Evolutionary conservation across 352 stramenopile genomes (phyloP).

Genomic region (Pythium coloratum): DNA sequence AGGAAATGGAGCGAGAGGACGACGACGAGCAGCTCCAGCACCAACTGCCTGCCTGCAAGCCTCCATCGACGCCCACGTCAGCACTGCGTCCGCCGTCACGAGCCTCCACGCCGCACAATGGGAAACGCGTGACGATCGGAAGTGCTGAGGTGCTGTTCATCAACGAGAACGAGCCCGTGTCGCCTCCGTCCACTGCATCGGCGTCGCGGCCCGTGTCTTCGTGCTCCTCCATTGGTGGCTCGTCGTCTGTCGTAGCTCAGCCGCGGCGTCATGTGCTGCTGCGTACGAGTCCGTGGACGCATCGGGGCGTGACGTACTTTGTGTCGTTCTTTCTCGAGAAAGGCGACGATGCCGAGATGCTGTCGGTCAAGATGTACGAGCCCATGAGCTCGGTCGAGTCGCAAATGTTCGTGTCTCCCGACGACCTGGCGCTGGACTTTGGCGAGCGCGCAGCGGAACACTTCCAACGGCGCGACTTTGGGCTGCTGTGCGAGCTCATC

Average conservation of each 20-base stretch:
- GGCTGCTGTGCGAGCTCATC: slow-evolving; percentile 61
- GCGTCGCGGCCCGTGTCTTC: not conserved
- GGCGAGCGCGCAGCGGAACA: slow-evolving; percentile 35
- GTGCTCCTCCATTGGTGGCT: not conserved
- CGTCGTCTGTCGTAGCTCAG: not conserved
- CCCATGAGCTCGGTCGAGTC: slow-evolving; percentile 77
- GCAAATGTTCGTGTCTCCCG: slow-evolving; percentile 56
- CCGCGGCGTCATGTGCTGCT: slow-evolving; percentile 34
- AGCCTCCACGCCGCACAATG: not conserved
- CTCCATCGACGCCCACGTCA: not conserved
- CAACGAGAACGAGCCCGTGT: slow-evolving; percentile 66
- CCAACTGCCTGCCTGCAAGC: slow-evolving; percentile 10
- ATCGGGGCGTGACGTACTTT: slow-evolving; percentile 67
- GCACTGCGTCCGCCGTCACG: slow-evolving; percentile 11
- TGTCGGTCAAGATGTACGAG: slow-evolving; percentile 81
- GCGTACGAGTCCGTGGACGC: slow-evolving; percentile 67
- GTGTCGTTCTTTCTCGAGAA: slow-evolving; percentile 76
- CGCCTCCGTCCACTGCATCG: slow-evolving; percentile 18
- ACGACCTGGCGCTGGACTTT: slow-evolving; percentile 65
- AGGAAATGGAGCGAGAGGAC: slow-evolving; percentile 60
- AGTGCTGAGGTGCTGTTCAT: slow-evolving; percentile 70
- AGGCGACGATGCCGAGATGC: slow-evolving; percentile 23
- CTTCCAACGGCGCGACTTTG: slow-evolving; percentile 52
- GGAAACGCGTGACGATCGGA: slow-evolving; percentile 65
- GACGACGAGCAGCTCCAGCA: slow-evolving; percentile 23